A percentile compares a stretch with the other conserved stretches of the same genome.
Evolutionary conservation across 305 asterid species (phyloP).

Genomic region (Petunia hybrid): DNA sequence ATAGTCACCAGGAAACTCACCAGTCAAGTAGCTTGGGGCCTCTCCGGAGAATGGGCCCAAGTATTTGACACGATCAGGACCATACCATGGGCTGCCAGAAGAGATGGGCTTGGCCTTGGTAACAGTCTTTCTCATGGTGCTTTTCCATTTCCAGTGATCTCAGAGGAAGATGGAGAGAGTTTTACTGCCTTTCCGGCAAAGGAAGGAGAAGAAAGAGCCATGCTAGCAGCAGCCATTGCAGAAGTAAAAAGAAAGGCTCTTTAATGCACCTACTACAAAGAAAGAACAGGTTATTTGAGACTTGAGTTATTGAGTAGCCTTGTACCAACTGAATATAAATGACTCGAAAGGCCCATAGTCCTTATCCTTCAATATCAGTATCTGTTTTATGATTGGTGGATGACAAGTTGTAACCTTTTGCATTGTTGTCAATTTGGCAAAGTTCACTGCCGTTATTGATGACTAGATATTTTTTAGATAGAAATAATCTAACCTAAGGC

Average conservation of each 20-base stretch:
- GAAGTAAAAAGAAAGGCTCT: not conserved
- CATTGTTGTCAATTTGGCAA: no score
- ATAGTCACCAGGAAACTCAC: constrained; percentile 45
- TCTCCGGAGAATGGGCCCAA: constrained; percentile 47
- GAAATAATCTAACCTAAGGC: no score
- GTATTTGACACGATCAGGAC: constrained; percentile 42
- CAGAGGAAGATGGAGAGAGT: constrained; percentile 24
- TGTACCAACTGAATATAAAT: no score
- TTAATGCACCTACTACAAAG: no score
- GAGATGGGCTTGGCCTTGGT: not conserved
- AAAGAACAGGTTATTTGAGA: no score
- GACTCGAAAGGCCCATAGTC: no score
- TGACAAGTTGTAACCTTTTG: no score
- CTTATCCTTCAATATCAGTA: no score
- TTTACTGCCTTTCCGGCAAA: constrained; percentile 33
- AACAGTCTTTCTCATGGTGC: constrained; percentile 23
- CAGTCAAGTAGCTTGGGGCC: constrained; percentile 42
- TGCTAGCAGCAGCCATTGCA: constrained; percentile 32
- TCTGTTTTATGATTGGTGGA: no score
- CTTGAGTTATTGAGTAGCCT: no score
- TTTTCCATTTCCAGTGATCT: constrained; percentile 23
- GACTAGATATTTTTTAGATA: no score
- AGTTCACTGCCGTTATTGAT: no score
- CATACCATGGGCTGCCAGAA: constrained; percentile 42
- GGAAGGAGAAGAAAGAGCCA: constrained; percentile 38